phyloP scores from a whole-genome alignment of 306 rosid genomes.

The Cucurbita argyrosperma region DNA sequence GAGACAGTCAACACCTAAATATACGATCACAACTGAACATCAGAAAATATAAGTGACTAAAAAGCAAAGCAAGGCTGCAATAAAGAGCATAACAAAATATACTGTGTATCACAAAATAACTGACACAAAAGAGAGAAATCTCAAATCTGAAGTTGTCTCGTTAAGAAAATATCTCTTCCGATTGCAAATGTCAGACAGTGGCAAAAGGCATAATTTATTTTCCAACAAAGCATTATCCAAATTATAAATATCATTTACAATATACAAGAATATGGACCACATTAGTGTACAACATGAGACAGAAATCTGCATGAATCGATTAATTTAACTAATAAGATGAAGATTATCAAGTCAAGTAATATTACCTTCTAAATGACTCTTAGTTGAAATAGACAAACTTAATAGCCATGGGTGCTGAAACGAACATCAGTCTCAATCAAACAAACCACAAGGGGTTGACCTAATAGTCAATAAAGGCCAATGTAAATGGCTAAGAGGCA shows the following conservation, averaged over 20 bases:
- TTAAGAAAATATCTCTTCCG: not conserved
- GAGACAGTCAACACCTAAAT: slow-evolving; percentile 78
- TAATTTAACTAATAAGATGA: not conserved
- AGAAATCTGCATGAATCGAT: not conserved
- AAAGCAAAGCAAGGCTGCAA: not conserved
- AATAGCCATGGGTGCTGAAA: not conserved
- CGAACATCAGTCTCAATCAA: not conserved
- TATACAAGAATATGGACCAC: not conserved
- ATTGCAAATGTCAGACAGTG: not conserved
- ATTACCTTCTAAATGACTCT: not conserved
- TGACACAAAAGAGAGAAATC: not conserved
- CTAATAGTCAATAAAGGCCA: not conserved
- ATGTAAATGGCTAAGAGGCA: not conserved
- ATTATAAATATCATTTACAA: not conserved
- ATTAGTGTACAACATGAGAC: not conserved
- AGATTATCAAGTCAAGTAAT: not conserved
- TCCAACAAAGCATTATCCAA: not conserved
- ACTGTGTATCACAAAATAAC: not conserved
- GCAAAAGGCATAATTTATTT: not conserved
- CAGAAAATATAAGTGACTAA: not conserved
- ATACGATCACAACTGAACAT: slow-evolving; percentile 7
- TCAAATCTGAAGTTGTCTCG: not conserved
- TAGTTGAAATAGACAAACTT: not conserved
- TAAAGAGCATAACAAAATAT: not conserved
- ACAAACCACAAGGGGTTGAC: not conserved